These are phyloP conservation scores for Filobasidium uniguttulatum DNA, from an alignment of 1,284 basidiomycete genomes.

Conservation along the genomic window DNA sequence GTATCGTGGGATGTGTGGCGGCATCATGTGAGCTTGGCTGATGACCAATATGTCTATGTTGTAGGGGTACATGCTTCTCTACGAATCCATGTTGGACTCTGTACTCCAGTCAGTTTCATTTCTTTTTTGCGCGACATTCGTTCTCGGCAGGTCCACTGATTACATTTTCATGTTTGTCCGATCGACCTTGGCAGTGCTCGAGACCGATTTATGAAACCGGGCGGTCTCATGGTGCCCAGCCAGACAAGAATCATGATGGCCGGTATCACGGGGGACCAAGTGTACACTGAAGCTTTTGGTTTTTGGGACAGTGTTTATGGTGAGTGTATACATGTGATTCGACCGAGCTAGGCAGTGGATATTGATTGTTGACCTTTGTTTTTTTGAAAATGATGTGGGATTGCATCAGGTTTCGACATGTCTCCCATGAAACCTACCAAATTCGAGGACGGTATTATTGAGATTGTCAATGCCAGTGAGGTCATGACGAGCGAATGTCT, in stretches of 20 bases:
- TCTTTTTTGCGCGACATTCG: not conserved
- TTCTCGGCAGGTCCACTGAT: too few species aligned
- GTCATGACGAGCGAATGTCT: conserved; percentile 54
- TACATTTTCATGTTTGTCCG: not conserved
- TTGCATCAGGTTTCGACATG: conserved; percentile 60
- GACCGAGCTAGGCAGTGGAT: not conserved
- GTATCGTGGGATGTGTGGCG: conserved; percentile 5
- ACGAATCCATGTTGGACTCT: conserved; percentile 95
- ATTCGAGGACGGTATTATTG: conserved; percentile 65
- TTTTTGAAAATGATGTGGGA: not conserved
- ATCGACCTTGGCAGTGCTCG: conserved; percentile 43
- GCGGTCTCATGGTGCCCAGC: conserved; percentile 79
- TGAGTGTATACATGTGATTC: conserved; percentile 25
- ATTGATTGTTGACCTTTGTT: conserved; percentile 2
- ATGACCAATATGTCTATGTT: not conserved
- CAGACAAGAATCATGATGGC: conserved; percentile 75
- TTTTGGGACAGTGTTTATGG: conserved; percentile 92
- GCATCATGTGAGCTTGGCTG: not conserved
- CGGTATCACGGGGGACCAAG: conserved; percentile 59
- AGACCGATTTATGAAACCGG: conserved; percentile 63
- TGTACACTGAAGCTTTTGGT: conserved; percentile 62
- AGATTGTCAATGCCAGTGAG: conserved; percentile 57
- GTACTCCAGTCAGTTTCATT: conserved; percentile 47
- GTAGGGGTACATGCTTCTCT: conserved; percentile 63
- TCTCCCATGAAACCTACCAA: conserved; percentile 54